Conservation (phyloP, 139 green algal species). For the Marvania coccoides region DNA sequence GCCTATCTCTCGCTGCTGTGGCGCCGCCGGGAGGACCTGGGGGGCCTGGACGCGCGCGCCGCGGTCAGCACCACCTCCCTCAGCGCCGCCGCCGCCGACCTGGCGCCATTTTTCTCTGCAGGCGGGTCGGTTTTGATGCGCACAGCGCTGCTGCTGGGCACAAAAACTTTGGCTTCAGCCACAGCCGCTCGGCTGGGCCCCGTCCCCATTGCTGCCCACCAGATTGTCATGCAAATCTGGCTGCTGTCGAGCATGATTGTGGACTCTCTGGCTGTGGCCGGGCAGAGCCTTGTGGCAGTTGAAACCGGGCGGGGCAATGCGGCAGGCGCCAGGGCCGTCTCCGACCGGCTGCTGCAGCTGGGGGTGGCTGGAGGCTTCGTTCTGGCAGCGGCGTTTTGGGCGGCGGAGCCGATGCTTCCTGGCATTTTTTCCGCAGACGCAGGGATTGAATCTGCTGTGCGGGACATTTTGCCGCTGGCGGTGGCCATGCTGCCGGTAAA, state of each 20-base stretch:
- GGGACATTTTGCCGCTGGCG: constrained; percentile 48
- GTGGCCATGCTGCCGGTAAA: constrained; percentile 63
- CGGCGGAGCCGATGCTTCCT: constrained; percentile 20
- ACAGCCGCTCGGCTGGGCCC: constrained; percentile 55
- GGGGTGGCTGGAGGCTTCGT: constrained; percentile 24
- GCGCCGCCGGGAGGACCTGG: constrained; percentile 18
- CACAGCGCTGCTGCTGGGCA: constrained; percentile 54
- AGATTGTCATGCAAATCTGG: constrained; percentile 68
- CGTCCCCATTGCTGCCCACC: constrained; percentile 52
- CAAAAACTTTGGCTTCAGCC: constrained; percentile 59
- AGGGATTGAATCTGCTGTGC: constrained; percentile 25
- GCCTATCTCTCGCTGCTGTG: constrained; percentile 40
- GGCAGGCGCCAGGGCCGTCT: constrained; percentile 26
- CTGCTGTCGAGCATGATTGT: constrained; percentile 51
- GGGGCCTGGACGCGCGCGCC: not conserved
- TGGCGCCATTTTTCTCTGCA: constrained; percentile 33
- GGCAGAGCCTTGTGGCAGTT: constrained; percentile 60
- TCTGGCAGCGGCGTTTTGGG: constrained; percentile 7
- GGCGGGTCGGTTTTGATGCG: constrained; percentile 58
- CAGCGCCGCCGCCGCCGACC: not conserved
- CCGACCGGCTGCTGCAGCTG: constrained; percentile 51
- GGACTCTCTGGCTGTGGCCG: constrained; percentile 63
- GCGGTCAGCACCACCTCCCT: not conserved
- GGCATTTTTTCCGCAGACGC: constrained; percentile 34
- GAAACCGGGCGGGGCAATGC: constrained; percentile 12